Evolutionary conservation across 2,329 filamentous ascomycete species (phyloP).

Genomic region (Cladobotryum mycophilum): DNA sequence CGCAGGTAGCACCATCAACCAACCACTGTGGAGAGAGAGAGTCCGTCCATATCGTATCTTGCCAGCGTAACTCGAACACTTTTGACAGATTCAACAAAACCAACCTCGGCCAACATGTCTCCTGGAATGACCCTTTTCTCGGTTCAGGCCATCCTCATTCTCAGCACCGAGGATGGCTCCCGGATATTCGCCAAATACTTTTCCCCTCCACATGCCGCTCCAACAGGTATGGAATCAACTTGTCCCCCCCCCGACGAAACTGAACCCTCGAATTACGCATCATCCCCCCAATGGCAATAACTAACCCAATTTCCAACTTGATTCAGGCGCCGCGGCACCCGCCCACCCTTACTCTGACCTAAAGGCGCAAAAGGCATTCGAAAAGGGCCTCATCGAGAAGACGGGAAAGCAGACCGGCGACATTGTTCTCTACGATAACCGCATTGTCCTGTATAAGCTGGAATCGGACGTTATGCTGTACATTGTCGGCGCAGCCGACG

Average conservation of each 20-base stretch:
- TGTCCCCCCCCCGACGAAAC: background rate
- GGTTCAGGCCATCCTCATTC: constrained; percentile 70
- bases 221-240: constrained; percentile 22
- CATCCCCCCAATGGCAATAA: constrained; percentile 21
- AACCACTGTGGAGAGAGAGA: background rate
- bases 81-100: constrained; percentile 5
- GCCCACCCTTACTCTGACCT: constrained; percentile 76
- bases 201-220: constrained; percentile 49
- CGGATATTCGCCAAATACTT: constrained; percentile 96
- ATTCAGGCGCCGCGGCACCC: constrained; percentile 37
- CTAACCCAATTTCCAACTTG: constrained; percentile 25
- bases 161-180: constrained; percentile 80
- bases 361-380: constrained; percentile 93
- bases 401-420: constrained; percentile 92
- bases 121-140: constrained; percentile 70
- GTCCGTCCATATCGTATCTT: background rate
- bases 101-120: constrained; percentile 49
- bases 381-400: constrained; percentile 93
- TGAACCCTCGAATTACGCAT: constrained; percentile 2
- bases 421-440: constrained; percentile 95
- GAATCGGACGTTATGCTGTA: constrained; percentile 97
- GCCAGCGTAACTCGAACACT: background rate
- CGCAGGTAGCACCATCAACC: background rate
- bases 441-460: constrained; percentile 94
- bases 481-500: constrained; percentile 81